Percentiles rank a stretch among this genome's conserved stretches.
phyloP scores from a whole-genome alignment of 2,329 filamentous ascomycete species.

The Trichoderma asperellum region DNA sequence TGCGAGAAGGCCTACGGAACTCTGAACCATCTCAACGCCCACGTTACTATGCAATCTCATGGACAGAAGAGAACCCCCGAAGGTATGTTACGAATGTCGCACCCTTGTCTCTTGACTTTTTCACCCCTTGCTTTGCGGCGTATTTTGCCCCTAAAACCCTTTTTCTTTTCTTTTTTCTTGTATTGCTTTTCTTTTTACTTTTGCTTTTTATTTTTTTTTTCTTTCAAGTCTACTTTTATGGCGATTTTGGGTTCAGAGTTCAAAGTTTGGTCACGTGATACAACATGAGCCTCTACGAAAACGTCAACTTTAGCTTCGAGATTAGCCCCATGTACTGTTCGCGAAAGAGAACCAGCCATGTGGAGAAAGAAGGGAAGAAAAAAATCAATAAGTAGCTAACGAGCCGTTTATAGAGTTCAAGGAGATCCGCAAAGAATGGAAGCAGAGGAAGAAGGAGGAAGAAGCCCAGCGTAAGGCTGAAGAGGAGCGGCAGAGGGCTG shows the following conservation, averaged over 20 bases:
- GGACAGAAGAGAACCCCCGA: constrained; percentile 93
- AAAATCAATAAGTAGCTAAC: neutral
- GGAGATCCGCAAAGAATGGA: constrained; percentile 99
- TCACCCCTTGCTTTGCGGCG: neutral
- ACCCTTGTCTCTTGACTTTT: neutral
- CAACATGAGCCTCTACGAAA: neutral
- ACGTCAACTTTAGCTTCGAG: neutral
- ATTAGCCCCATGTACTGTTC: neutral
- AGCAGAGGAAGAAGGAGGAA: constrained; percentile 98
- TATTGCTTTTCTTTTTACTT: no score
- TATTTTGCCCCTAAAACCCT: neutral
- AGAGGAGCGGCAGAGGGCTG: constrained; percentile 74
- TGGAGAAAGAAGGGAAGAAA: neutral
- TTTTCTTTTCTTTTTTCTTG: neutral
- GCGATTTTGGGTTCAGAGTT: neutral
- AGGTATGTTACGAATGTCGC: constrained; percentile 64
- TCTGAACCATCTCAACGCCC: constrained; percentile 94
- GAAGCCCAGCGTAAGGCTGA: constrained; percentile 87
- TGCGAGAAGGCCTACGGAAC: constrained; percentile 99
- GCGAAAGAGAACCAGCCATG: neutral
- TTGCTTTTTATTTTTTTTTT: neutral
- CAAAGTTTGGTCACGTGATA: constrained; percentile 1
- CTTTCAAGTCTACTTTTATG: neutral
- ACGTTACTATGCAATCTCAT: constrained; percentile 98
- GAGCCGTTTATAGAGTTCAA: constrained; percentile 80